phyloP scores from a whole-genome alignment of 352 stramenopile genomes.

The Halophytophthora batemanensis region DNA sequence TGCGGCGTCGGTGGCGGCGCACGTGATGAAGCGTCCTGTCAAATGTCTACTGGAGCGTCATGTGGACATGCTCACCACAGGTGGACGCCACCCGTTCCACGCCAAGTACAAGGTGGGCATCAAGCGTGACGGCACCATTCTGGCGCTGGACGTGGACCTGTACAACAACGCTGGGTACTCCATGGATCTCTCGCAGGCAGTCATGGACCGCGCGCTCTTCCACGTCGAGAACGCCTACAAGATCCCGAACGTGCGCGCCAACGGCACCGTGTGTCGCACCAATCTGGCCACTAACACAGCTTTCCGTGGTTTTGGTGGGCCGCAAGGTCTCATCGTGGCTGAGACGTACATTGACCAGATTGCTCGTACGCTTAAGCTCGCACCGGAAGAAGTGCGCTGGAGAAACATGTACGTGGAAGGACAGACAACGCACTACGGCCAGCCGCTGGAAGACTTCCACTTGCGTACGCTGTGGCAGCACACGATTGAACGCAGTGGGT shows the following conservation, averaged over 20 bases:
- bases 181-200: slow-evolving; percentile 92
- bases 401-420: slow-evolving; percentile 92
- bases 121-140: slow-evolving; percentile 78
- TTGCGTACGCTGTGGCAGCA: slow-evolving; percentile 85
- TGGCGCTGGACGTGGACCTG: slow-evolving; percentile 89
- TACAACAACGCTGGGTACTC: slow-evolving; percentile 95
- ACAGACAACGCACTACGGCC: slow-evolving; percentile 92
- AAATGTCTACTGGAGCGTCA: slow-evolving; percentile 91
- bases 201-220: slow-evolving; percentile 95
- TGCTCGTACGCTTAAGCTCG: slow-evolving; percentile 75
- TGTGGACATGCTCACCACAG: slow-evolving; percentile 94
- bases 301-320: slow-evolving; percentile 95
- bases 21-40: slow-evolving; percentile 87
- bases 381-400: slow-evolving; percentile 63
- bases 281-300: slow-evolving; percentile 94
- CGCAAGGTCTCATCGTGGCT: slow-evolving; percentile 88
- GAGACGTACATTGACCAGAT: slow-evolving; percentile 97
- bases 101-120: slow-evolving; percentile 92
- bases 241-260: slow-evolving; percentile 88
- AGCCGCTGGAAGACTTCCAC: slow-evolving; percentile 91
- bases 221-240: slow-evolving; percentile 95
- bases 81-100: slow-evolving; percentile 92
- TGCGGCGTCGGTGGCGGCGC: slow-evolving; percentile 88
- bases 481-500: slow-evolving; percentile 62
- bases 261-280: slow-evolving; percentile 92